Percentiles rank a stretch among this genome's conserved stretches.
These are phyloP conservation scores for Penicillium sp. DNA, from an alignment of 2,329 filamentous ascomycete species.

Conservation along the genomic window DNA sequence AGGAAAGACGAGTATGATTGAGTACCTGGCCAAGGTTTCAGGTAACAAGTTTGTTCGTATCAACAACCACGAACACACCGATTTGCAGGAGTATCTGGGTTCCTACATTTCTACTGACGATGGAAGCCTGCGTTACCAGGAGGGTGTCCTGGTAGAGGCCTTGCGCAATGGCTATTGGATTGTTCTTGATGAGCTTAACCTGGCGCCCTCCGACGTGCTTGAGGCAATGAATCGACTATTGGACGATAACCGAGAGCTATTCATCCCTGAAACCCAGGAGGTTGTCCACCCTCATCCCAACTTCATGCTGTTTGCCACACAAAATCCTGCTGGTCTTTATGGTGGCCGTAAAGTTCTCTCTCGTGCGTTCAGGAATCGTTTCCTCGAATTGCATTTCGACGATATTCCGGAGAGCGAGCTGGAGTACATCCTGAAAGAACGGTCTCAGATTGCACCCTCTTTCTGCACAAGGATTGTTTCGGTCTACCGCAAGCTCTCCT, in stretches of 20 bases:
- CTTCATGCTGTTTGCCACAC: conserved; percentile 97
- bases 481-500: conserved; percentile 88
- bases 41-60: conserved; percentile 97
- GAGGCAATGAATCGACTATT: conserved; percentile 92
- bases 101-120: conserved; percentile 84
- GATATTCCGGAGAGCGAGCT: conserved; percentile 95
- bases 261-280: conserved; percentile 96
- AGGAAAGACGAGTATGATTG: conserved; percentile 99
- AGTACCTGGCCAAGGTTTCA: conserved; percentile 92
- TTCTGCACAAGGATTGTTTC: conserved; percentile 87
- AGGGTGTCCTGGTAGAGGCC: conserved; percentile 87
- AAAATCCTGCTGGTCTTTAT: conserved; percentile 93
- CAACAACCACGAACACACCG: conserved; percentile 99
- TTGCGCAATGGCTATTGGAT: conserved; percentile 95
- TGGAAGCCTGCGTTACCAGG: conserved; percentile 83
- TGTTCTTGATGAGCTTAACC: conserved; percentile 91
- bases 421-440: conserved; percentile 80
- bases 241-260: conserved; percentile 90
- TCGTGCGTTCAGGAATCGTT: conserved; percentile 91
- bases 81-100: conserved; percentile 94
- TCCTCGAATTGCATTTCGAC: conserved; percentile 94
- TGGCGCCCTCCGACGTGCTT: conserved; percentile 93
- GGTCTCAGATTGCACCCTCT: conserved; percentile 83
- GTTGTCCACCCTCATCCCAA: conserved; percentile 85
- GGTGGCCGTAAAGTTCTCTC: conserved; percentile 91